Evolutionary conservation across 1,284 basidiomycete species (phyloP), one percentile per base, ranked within the genome.

Genomic region (Exobasidium cylindrosporum): DNA sequence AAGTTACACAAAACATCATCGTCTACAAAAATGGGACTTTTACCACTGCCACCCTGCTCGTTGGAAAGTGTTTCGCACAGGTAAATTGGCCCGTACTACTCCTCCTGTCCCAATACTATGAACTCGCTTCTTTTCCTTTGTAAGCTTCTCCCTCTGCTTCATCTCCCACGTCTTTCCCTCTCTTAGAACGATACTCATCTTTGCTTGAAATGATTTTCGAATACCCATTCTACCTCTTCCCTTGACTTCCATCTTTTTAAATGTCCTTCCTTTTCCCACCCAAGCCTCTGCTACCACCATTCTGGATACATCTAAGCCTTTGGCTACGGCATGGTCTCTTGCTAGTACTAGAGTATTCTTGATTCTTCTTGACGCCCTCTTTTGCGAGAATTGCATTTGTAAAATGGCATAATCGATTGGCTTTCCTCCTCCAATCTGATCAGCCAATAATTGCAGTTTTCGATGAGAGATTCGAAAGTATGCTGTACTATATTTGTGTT

Each of bases 381-480:
- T 97, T 80, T 93, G 88, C 70, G 88, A 90, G 81, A 97, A 96
- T 78, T 90, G 87, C 89, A 97, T 95, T 79, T 98, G 95, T 57
- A 97, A 83, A 76, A 98, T 94, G 28, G 95, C 94, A 76, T 89
- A 88, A 82, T 97, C 93, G 63, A 79, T 74, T 2, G 76, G 76
- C 54, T 77, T 72, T 1, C 73, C 73, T 26, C 35, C 21, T 7
- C 89, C 84, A 69, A 97, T 91, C 81, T 97, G 91, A 59, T 87
- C 84, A 5, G 89, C 89, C 46, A 98, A 84, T 83, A 89, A 85
- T 81, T 95, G 93, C 58, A 97, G 84, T 81, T 97, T 97, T 61
- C 92, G 86, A 68, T 89, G 91, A 7, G 91, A 94, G 54, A 94
- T 92, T 80, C 92, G 94, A 85, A 97, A 95, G 74, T 87, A 87